Evolutionary conservation across 805 yeast genomes (phyloP).

Genomic region (Kuraishia piskuri): DNA sequence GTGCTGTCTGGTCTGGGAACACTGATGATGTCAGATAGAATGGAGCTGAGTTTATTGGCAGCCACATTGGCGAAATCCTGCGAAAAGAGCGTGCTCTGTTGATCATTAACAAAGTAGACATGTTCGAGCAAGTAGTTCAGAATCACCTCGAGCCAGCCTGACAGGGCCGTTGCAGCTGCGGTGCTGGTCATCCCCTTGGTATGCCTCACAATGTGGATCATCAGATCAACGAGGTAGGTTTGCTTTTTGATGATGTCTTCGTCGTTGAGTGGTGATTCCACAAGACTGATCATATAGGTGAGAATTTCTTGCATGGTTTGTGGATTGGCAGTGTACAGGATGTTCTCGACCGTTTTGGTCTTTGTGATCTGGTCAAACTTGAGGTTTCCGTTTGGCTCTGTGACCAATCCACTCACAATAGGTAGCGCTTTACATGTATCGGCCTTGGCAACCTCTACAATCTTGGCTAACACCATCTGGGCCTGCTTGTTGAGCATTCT

Average conservation of each 20-base stretch:
- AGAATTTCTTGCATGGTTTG: slow-evolving; percentile 9
- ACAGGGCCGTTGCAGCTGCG: neutral
- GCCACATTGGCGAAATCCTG: slow-evolving; percentile 32
- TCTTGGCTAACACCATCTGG: slow-evolving; percentile 34
- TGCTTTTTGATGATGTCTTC: slow-evolving; percentile 10
- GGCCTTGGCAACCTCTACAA: slow-evolving; percentile 28
- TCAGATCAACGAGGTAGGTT: slow-evolving; percentile 16
- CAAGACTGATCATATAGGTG: slow-evolving; percentile 10
- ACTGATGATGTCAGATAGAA: slow-evolving; percentile 49
- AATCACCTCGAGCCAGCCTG: slow-evolving; percentile 24
- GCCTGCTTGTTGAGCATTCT: slow-evolving; percentile 65
- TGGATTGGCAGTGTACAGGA: slow-evolving; percentile 20
- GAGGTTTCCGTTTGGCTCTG: slow-evolving; percentile 44
- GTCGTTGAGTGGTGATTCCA: slow-evolving; percentile 6
- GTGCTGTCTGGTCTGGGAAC: slow-evolving; percentile 31
- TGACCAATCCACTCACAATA: slow-evolving; percentile 22
- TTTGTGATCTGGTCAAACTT: slow-evolving; percentile 74
- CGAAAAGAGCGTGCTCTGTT: slow-evolving; percentile 6
- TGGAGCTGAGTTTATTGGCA: slow-evolving; percentile 58
- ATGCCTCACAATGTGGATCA: slow-evolving; percentile 21
- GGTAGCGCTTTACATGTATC: slow-evolving; percentile 26
- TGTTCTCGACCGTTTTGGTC: slow-evolving; percentile 49
- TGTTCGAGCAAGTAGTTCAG: slow-evolving; percentile 28
- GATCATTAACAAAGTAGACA: slow-evolving; percentile 31
- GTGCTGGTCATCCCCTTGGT: slow-evolving; percentile 8